A percentile compares a stretch with the other conserved stretches of the same genome.
phyloP scores from a whole-genome alignment of 202 grass and related monocot species.

The Elaeis oleifera region DNA sequence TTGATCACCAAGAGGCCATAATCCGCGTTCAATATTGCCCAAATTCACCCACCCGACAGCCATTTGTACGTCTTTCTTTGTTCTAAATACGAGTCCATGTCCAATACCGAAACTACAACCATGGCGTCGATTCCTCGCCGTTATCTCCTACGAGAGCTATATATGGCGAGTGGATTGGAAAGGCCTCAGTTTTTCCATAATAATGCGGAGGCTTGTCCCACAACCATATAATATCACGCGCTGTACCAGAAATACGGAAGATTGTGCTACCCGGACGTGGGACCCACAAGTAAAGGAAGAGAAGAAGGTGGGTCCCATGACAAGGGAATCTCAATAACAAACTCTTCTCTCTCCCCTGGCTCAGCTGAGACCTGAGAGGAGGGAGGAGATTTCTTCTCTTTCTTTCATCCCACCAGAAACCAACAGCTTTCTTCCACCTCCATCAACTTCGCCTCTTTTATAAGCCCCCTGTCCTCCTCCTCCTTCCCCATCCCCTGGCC shows the following conservation, averaged over 20 bases:
- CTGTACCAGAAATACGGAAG: slow-evolving; percentile 17
- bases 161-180: too few relatives aligned
- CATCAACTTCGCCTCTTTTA: slow-evolving; percentile 29
- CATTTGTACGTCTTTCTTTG: too few relatives aligned
- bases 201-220: slow-evolving; percentile 3
- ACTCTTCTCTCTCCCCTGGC: background rate
- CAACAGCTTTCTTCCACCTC: slow-evolving; percentile 40
- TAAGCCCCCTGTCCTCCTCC: slow-evolving; percentile 1
- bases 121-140: too few relatives aligned
- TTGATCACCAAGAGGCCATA: too few relatives aligned
- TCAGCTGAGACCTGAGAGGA: too few relatives aligned
- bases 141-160: too few relatives aligned
- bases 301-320: slow-evolving; percentile 25
- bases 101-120: too few relatives aligned
- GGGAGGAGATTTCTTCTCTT: slow-evolving; percentile 7
- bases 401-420: slow-evolving; percentile 32
- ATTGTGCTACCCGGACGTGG: slow-evolving; percentile 8
- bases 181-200: background rate
- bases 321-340: slow-evolving; percentile 62
- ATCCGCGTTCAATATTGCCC: too few relatives aligned
- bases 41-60: too few relatives aligned
- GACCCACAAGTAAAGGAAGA: background rate
- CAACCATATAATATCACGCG: slow-evolving; percentile 16
- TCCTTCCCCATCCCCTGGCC: background rate
- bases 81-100: too few relatives aligned